Conservation (phyloP, 805 yeast species). For the Groenewaldozyma salmanticensis region DNA sequence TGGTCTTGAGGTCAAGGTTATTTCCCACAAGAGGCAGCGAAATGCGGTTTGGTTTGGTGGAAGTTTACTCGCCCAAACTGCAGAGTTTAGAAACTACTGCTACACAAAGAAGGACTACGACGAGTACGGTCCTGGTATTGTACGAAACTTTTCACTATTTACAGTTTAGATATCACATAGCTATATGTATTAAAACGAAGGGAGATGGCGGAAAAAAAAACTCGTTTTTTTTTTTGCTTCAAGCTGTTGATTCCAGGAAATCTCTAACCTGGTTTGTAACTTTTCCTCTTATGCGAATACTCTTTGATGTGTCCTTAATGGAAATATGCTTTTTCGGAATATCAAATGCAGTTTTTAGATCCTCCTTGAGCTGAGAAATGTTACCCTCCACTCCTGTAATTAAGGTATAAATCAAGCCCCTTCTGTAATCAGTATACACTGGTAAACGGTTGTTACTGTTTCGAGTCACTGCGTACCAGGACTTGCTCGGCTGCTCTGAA, state of each 20-base stretch:
- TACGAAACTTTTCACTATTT: conserved; percentile 91
- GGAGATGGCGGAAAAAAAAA: too few relatives aligned
- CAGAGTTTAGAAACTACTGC: conserved; percentile 92
- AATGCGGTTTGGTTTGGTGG: conserved; percentile 99
- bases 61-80: conserved; percentile 88
- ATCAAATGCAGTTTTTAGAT: conserved; percentile 42
- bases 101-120: conserved; percentile 96
- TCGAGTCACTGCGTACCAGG: conserved; percentile 14
- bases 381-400: conserved; percentile 65
- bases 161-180: conserved; percentile 48
- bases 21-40: conserved; percentile 93
- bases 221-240: too few relatives aligned
- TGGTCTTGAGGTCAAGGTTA: conserved; percentile 95
- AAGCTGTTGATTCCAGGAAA: conserved; percentile 26
- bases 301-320: conserved; percentile 41
- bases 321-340: conserved; percentile 39
- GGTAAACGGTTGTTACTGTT: conserved; percentile 54
- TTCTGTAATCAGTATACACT: conserved; percentile 62
- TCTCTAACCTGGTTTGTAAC: conserved; percentile 28
- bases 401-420: conserved; percentile 58
- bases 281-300: conserved; percentile 47
- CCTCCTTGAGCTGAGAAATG: conserved; percentile 52
- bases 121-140: conserved; percentile 96
- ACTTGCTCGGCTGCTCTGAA: background rate
- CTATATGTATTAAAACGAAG: background rate